Conservation (phyloP, 2,329 filamentous ascomycete genomes). For the Arthroderma sp. region DNA sequence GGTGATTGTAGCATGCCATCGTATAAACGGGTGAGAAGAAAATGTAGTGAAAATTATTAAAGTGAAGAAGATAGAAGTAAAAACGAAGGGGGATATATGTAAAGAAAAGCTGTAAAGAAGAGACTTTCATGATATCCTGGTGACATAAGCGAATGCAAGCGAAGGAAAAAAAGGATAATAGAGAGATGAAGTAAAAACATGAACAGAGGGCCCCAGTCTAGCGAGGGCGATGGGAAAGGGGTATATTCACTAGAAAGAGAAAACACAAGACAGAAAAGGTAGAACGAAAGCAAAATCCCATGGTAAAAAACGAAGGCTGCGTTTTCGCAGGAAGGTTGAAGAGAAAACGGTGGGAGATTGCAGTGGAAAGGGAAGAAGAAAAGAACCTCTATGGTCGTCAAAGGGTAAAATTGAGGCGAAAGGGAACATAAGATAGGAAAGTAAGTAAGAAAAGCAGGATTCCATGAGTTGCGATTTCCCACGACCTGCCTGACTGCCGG, state of each 20-base stretch:
- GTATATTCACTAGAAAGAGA: slow-evolving; percentile 1
- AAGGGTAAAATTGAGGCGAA: not conserved
- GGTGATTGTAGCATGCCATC: not conserved
- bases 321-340: too few relatives aligned
- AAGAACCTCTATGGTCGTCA: slow-evolving; percentile 8
- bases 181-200: not conserved
- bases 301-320: too few relatives aligned
- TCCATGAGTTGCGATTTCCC: too few relatives aligned
- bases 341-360: too few relatives aligned
- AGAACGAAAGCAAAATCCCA: too few relatives aligned
- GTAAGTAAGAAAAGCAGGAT: not conserved
- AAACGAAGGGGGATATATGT: not conserved
- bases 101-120: not conserved
- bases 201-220: slow-evolving; percentile 10
- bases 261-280: not conserved
- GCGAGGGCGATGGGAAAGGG: slow-evolving; percentile 8
- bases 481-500: not conserved
- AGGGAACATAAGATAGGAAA: slow-evolving; percentile 1
- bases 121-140: not conserved
- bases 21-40: not conserved
- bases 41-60: not conserved
- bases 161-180: not conserved
- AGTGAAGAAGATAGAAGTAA: not conserved
- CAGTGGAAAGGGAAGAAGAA: slow-evolving; percentile 1
- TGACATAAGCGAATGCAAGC: not conserved